Base-by-base conservation (phyloP, 179 eudicot genomes). In the Camellia oleifera region DNA sequence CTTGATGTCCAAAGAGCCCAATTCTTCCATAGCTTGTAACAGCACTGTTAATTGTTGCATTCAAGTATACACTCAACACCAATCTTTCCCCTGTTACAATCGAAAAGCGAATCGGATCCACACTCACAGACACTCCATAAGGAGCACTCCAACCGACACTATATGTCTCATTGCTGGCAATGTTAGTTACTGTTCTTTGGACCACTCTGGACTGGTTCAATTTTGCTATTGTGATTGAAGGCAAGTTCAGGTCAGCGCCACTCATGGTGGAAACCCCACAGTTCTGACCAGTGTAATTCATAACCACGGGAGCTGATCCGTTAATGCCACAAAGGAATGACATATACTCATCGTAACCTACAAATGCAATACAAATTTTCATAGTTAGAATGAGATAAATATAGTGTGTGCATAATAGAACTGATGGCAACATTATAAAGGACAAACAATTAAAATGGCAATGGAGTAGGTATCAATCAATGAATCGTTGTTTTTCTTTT, bases 311-410 rank as follows among this genome's bases (percentile, higher is more conserved):
- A 3, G 92, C 87, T 45, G 99, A 97, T 45, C 97, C 97, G 44
- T 94, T 97, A 83, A 97, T 91, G 75, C 92, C 94, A 40, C 99
- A 97, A 50, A 97, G 94, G 87, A 97, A 94, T 45, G 97, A 90
- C 76, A 89, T 69, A 62, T 91, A 97, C 80, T 94, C 93, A 18
- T 85, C 86, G 46, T 88, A 97, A 79, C 91, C 98, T 94, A 89
- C 86, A 87, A 73, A 57, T 46, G 48, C 66, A 81, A 26, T n/a
- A 69, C 15, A 56, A 4, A 15, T 42, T 15, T 75, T 69, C 0
- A 23, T 0, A 65, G 45, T 48, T 62, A 46, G 68, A 20, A 46
- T 5, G 15, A 26, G 40, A 5, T 45, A 72, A 50, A 70, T 52
- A 2, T 11, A 18, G 56, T 7, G 4, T 66, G 10, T 15, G 5